phyloP scores from a whole-genome alignment of 2,329 filamentous ascomycete species.

The Aureobasidium vineae region DNA sequence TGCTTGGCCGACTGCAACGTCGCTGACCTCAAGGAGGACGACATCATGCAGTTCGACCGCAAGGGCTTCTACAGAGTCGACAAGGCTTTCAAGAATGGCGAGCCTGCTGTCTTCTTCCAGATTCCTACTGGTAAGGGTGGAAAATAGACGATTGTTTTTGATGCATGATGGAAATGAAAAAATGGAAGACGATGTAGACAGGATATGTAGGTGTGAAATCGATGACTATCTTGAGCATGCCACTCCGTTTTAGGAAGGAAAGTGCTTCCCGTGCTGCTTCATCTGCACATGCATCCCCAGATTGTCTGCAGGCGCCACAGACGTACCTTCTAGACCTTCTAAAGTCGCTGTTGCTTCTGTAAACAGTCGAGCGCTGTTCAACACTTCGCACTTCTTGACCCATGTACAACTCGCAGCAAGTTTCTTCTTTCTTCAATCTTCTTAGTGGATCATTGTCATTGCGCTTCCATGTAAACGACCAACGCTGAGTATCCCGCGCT shows the following conservation, averaged over 20 bases:
- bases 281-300: neutral
- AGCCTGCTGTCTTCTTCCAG: slow-evolving; percentile 64
- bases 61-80: slow-evolving; percentile 92
- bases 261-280: neutral
- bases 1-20: slow-evolving; percentile 81
- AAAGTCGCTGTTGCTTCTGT: neutral
- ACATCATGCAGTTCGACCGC: slow-evolving; percentile 93
- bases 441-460: neutral
- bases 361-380: neutral
- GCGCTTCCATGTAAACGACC: neutral
- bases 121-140: slow-evolving; percentile 66
- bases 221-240: neutral
- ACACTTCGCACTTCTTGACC: neutral
- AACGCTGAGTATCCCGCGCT: neutral
- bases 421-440: neutral
- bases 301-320: neutral
- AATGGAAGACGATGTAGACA: neutral
- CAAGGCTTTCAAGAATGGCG: slow-evolving; percentile 56
- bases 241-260: neutral
- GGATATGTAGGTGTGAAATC: neutral
- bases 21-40: slow-evolving; percentile 72
- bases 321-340: neutral
- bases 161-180: neutral
- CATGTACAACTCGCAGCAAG: neutral
- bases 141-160: slow-evolving; percentile 21